These are phyloP conservation scores for Pisolithus microcarpus DNA, from an alignment of 768 basidiomycete genomes.

Conservation along the genomic window DNA sequence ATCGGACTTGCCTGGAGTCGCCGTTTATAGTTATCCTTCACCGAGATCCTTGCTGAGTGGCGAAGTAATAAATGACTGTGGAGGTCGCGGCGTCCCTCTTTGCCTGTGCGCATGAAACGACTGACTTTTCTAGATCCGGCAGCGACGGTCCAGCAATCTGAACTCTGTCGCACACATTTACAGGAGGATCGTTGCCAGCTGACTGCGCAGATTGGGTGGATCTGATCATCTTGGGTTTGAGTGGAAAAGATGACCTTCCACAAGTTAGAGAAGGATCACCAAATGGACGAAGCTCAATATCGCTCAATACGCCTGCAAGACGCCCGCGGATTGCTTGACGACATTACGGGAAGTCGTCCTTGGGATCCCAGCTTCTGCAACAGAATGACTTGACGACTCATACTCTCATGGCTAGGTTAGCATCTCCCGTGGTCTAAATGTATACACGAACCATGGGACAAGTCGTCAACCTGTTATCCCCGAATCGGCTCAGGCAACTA, in stretches of 20 bases:
- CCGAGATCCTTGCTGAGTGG: constrained; percentile 17
- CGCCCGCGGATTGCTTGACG: background rate
- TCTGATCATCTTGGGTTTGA: constrained; percentile 38
- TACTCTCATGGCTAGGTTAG: background rate
- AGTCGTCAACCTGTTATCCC: background rate
- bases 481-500: background rate
- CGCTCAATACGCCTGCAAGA: constrained; percentile 5
- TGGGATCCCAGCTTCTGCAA: constrained; percentile 4
- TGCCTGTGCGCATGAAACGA: constrained; percentile 22
- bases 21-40: background rate
- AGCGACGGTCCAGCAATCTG: constrained; percentile 8
- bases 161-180: constrained; percentile 19
- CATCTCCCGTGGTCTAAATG: constrained; percentile 3
- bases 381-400: background rate
- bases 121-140: constrained; percentile 8
- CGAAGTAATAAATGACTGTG: constrained; percentile 12
- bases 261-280: constrained; percentile 20
- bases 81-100: constrained; percentile 26
- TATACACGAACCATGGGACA: constrained; percentile 1
- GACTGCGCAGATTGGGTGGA: constrained; percentile 29
- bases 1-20: background rate
- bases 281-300: constrained; percentile 32
- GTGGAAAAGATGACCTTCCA: constrained; percentile 28
- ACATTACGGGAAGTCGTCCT: constrained; percentile 4
- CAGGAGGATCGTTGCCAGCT: constrained; percentile 35